These are phyloP conservation scores for Pichia insulana DNA, from an alignment of 805 yeast genomes.

Conservation along the genomic window DNA sequence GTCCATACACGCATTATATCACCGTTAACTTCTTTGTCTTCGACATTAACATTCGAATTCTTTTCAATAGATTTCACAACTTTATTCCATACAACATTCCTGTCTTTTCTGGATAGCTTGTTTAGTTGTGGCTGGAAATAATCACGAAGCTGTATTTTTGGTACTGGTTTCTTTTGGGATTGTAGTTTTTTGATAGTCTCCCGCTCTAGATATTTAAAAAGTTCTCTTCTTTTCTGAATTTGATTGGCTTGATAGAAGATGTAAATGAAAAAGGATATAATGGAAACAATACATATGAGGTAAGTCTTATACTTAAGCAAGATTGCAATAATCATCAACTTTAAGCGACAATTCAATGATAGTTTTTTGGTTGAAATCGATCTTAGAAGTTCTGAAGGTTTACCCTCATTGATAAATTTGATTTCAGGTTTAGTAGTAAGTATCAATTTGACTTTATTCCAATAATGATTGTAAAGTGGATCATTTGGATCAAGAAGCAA, in stretches of 20 bases:
- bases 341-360: conserved; percentile 22
- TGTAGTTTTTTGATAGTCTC: conserved; percentile 44
- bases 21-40: conserved; percentile 68
- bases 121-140: conserved; percentile 33
- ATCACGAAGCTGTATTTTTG: conserved; percentile 67
- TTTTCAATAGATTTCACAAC: conserved; percentile 50
- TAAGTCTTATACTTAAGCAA: conserved; percentile 18
- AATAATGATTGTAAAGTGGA: conserved; percentile 19
- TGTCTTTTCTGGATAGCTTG: conserved; percentile 26
- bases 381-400: conserved; percentile 13
- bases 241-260: conserved; percentile 30
- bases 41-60: conserved; percentile 55
- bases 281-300: conserved; percentile 10
- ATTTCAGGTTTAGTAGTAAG: conserved; percentile 7
- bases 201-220: conserved; percentile 37
- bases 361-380: conserved; percentile 24
- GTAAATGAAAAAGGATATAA: conserved; percentile 5
- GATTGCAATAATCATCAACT: conserved; percentile 17
- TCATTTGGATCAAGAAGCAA: conserved; percentile 21
- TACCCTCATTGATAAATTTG: background rate
- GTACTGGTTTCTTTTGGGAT: conserved; percentile 44
- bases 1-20: conserved; percentile 85
- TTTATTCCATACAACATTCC: conserved; percentile 48
- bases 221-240: conserved; percentile 31
- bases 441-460: conserved; percentile 17